These are phyloP conservation scores for Canna indica DNA, from an alignment of 176 grass and related monocot genomes.

Conservation along the genomic window DNA sequence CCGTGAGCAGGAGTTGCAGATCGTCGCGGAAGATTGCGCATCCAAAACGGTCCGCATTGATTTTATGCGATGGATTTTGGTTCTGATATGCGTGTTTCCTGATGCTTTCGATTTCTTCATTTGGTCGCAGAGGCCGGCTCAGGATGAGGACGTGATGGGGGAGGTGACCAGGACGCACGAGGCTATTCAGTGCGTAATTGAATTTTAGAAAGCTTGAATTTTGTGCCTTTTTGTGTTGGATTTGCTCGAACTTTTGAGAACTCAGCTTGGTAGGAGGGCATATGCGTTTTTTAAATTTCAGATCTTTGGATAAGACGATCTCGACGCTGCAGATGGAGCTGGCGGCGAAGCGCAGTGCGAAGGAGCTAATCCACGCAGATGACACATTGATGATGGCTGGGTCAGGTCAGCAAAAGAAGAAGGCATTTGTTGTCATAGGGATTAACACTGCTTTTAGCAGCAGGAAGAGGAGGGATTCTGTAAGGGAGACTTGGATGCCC, in stretches of 20 bases:
- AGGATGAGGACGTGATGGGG: conserved; percentile 71
- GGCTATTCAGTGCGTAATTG: conserved; percentile 64
- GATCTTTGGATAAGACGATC: conserved; percentile 96
- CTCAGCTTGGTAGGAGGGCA: not conserved
- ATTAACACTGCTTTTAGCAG: conserved; percentile 93
- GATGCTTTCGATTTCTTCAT: conserved; percentile 10
- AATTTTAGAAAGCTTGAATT: conserved; percentile 1
- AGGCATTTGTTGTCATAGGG: conserved; percentile 78
- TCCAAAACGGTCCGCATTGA: conserved; percentile 46
- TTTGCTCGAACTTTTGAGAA: conserved; percentile 23
- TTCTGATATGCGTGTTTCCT: conserved; percentile 4
- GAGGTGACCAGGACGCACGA: conserved; percentile 87
- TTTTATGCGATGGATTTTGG: not conserved
- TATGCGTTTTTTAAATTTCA: conserved; percentile 37
- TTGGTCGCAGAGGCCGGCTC: conserved; percentile 48
- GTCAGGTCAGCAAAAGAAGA: conserved; percentile 45
- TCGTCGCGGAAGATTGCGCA: conserved; percentile 43
- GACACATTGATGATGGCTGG: conserved; percentile 30
- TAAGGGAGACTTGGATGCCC: conserved; percentile 94
- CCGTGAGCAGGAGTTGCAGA: conserved; percentile 57
- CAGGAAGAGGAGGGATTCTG: conserved; percentile 80
- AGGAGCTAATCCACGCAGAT: conserved; percentile 30
- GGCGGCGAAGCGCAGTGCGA: conserved; percentile 55
- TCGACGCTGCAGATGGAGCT: conserved; percentile 97
- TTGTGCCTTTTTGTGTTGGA: conserved; percentile 2